Base-by-base conservation (phyloP, 1,139 yeast genomes). In the Nematodospora anomalae region DNA sequence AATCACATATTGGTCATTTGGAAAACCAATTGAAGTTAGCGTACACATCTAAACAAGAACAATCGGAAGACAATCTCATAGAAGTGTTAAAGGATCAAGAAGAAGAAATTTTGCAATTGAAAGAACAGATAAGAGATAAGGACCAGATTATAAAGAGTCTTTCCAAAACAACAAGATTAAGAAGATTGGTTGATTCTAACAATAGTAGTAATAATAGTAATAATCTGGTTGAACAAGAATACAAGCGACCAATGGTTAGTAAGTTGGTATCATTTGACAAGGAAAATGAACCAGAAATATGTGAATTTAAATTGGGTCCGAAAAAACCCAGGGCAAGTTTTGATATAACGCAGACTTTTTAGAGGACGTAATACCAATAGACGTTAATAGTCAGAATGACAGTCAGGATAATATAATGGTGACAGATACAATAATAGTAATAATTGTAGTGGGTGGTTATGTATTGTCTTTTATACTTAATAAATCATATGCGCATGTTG, bases 61-160 rank as follows among this genome's bases (percentile, higher is more conserved):
- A n/a, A 10, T 8, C 11, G 3, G 8, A 18, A 6, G 7, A 16
- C 3, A 10, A 33, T 22, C 33, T 40, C 9, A 28, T 30, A 14
- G 42, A 56, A 10, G 44, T 59, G 2, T 45, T 82, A 41, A 70
- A 69, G 41, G 89, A 81, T 28, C 83, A 83, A 47, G 82, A 76
- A 43, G 89, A 80, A 36, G 95, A 86, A 54, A 77, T 88, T 8
- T 55, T 65, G 33, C 87, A 80, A 38, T 64, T 89, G 49, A 74
- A 74, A 50, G 83, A 78, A 42, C 68, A 75, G 34, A 59, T 86
- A 35, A 72, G 74, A 37, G 78, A 71, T 48, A 89, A 88, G 56
- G 95, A 88, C 49, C 81, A 82, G 35, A 80, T 89, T 44, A 86
- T 89, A 39, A 76, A 76, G 44, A 89, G 94, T 7, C 65, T 89